Evolutionary conservation across 2,329 filamentous ascomycete genomes (phyloP), one percentile per base, ranked within the genome.

Genomic region (Apiospora sp.): DNA sequence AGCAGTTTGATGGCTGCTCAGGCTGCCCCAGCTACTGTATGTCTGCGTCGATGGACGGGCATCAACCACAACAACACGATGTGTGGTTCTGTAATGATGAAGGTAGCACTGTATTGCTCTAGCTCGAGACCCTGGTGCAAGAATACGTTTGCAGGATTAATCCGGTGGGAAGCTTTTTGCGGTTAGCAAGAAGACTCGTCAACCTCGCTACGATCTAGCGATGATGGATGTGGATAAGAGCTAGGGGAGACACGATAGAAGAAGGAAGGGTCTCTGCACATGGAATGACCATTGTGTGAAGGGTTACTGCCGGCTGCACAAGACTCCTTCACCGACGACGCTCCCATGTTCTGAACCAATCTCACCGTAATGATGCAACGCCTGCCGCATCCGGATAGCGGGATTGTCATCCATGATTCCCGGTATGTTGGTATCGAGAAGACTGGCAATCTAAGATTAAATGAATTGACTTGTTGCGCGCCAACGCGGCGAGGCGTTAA

Each of bases 401-500:
- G 16, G n/a, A 34, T n/a, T 49, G 34, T 19, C 24, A 34, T 24
- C 34, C 44, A 48, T 19, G 19, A 13, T 49, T 69, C 19, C 67
- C 67, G 34, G 44, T 34, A n/a, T 7, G 44, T 27, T 37, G 67
- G 67, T 69, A 69, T 46, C 67, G 67, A 69, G 34, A 64, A 37
- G 19, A 48, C 67, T 19, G 48, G 44, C 67, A 69, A 69, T 69
- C 27, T 69, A 37, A 69, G 67, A 30, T 37, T 69, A 37, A 30
- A 69, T 69, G 27, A 69, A 49, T 49, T 30, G 67, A 41, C 24
- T 46, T 49, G 8, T 37, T 49, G 67, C 27, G 44, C 67, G 67
- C 44, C 27, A 49, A 69, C 27, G 44, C 67, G 67, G 44, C 44
- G 30, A 69, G 67, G 67, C 67, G 67, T 69, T 69, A 49, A 46